phyloP scores from a whole-genome alignment of 106 monocot genomes.

The Dioscorea zingiberensis region DNA sequence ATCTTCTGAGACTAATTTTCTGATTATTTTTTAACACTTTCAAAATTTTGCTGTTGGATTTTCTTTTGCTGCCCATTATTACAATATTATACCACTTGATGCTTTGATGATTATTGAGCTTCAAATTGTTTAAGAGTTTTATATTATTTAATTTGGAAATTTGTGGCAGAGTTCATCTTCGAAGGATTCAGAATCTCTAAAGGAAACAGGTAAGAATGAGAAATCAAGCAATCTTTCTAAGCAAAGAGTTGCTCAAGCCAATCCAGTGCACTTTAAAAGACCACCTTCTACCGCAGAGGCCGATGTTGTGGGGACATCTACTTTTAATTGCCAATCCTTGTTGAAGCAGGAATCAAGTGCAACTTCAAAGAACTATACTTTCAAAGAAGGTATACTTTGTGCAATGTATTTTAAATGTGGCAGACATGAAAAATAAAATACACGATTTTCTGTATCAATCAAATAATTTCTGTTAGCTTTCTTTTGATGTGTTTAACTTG shows the following conservation, averaged over 20 bases:
- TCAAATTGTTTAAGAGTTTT: no score
- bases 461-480: no score
- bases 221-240: slow-evolving; percentile 45
- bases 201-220: slow-evolving; percentile 57
- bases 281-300: slow-evolving; percentile 75
- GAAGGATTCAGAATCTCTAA: slow-evolving; percentile 65
- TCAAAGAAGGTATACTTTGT: slow-evolving; percentile 70
- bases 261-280: slow-evolving; percentile 38
- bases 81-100: no score
- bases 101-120: no score
- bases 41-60: no score
- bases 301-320: slow-evolving; percentile 73
- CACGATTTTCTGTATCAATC: no score
- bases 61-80: no score
- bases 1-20: no score
- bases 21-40: no score
- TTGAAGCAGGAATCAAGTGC: slow-evolving; percentile 85
- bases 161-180: slow-evolving; percentile 36
- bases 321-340: slow-evolving; percentile 47
- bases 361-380: slow-evolving; percentile 70
- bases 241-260: slow-evolving; percentile 35
- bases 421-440: no score
- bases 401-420: no score
- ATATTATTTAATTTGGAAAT: background rate
- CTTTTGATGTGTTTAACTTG: no score